A percentile compares a stretch with the other conserved stretches of the same genome.
Conservation (phyloP, 2,329 filamentous ascomycete species). For the Cercospora sp. region DNA sequence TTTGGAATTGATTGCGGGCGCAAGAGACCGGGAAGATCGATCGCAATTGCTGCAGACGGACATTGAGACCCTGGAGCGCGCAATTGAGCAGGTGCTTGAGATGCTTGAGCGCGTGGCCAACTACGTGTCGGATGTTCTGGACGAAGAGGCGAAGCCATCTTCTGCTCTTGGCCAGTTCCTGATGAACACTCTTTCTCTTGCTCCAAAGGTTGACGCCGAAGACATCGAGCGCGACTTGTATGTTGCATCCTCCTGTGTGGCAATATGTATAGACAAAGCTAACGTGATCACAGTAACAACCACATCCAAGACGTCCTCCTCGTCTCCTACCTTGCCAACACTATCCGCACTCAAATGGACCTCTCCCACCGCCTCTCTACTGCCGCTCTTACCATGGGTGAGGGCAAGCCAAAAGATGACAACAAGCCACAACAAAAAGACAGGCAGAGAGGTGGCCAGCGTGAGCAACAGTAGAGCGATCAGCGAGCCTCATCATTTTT, state of each 20-base stretch:
- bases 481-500: neutral
- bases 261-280: neutral
- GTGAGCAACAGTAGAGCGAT: constrained; percentile 33
- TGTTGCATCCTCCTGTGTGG: constrained; percentile 36
- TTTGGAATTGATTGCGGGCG: constrained; percentile 79
- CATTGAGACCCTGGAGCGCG: constrained; percentile 83
- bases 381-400: constrained; percentile 53
- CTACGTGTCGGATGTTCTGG: constrained; percentile 90
- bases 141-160: constrained; percentile 87
- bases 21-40: constrained; percentile 76
- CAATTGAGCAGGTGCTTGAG: constrained; percentile 81
- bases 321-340: constrained; percentile 97
- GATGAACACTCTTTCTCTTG: constrained; percentile 87
- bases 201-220: constrained; percentile 87
- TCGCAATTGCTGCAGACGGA: constrained; percentile 76
- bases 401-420: constrained; percentile 28
- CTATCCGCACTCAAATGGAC: constrained; percentile 97
- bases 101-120: constrained; percentile 88
- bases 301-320: constrained; percentile 99
- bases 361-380: constrained; percentile 90
- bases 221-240: constrained; percentile 95
- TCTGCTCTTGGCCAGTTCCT: constrained; percentile 92
- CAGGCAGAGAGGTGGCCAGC: constrained; percentile 30
- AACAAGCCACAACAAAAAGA: constrained; percentile 28
- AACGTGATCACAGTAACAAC: constrained; percentile 69